phyloP scores from a whole-genome alignment of 306 rosid genomes.

The Trifolium repens region DNA sequence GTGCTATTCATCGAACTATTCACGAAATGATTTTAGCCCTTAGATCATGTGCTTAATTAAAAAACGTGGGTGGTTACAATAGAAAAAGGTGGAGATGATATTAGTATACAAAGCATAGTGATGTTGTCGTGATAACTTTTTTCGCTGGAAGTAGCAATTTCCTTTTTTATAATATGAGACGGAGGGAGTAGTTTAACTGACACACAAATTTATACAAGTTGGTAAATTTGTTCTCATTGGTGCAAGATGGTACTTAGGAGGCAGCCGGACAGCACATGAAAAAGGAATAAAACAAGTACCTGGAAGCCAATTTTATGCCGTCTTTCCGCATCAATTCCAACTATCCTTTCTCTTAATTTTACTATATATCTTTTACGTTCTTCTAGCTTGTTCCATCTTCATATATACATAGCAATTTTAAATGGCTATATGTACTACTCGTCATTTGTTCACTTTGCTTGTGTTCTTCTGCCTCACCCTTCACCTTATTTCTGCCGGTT shows the following conservation, averaged over 20 bases:
- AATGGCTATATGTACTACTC: not conserved
- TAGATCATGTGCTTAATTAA: no score
- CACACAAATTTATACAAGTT: no score
- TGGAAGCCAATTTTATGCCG: not conserved
- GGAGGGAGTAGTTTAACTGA: no score
- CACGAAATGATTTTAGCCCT: no score
- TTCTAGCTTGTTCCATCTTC: not conserved
- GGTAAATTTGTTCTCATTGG: no score
- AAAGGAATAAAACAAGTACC: not conserved
- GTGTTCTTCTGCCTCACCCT: not conserved
- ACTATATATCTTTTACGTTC: not conserved
- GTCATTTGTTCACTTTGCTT: not conserved
- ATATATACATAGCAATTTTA: not conserved
- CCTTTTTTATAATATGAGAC: no score
- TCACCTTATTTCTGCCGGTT: slow-evolving; percentile 9
- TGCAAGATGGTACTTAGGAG: not conserved
- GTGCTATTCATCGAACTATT: no score
- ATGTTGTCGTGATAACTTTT: no score
- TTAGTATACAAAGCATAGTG: no score
- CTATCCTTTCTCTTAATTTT: not conserved
- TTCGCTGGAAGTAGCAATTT: no score
- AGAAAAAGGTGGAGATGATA: no score
- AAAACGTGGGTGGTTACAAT: no score
- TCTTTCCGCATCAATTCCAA: not conserved
- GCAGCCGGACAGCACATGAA: not conserved